phyloP scores from a whole-genome alignment of 768 basidiomycete genomes.

The Agrocybe praecox region DNA sequence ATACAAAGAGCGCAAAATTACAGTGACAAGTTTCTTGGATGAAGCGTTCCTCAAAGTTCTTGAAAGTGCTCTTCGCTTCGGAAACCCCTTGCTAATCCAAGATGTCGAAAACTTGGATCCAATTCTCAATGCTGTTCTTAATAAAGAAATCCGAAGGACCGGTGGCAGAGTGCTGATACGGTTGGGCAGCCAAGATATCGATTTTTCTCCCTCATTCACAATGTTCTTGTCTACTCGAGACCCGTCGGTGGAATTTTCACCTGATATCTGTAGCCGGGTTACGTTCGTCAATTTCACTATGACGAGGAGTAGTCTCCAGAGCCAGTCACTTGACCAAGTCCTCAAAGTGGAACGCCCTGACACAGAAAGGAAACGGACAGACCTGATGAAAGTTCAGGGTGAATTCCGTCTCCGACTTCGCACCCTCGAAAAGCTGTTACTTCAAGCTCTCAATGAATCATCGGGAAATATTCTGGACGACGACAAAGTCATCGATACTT shows the following conservation, averaged over 20 bases:
- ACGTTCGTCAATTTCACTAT: slow-evolving; percentile 98
- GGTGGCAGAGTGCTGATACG: slow-evolving; percentile 98
- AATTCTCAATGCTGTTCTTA: slow-evolving; percentile 95
- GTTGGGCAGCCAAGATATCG: slow-evolving; percentile 96
- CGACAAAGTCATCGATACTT: slow-evolving; percentile 95
- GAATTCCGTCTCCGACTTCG: slow-evolving; percentile 94
- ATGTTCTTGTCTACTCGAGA: slow-evolving; percentile 99
- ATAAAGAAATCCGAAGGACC: slow-evolving; percentile 93
- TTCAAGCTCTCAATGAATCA: slow-evolving; percentile 96
- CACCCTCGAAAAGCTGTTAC: slow-evolving; percentile 87
- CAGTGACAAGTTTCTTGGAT: slow-evolving; percentile 97
- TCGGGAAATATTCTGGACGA: slow-evolving; percentile 97
- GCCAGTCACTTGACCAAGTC: slow-evolving; percentile 96
- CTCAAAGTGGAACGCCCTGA: slow-evolving; percentile 97
- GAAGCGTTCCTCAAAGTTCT: slow-evolving; percentile 98
- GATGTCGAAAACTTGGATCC: slow-evolving; percentile 98
- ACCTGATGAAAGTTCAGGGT: slow-evolving; percentile 97
- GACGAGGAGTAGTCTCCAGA: slow-evolving; percentile 98
- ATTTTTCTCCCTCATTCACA: slow-evolving; percentile 99
- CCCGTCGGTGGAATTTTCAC: slow-evolving; percentile 96
- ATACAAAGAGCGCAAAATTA: slow-evolving; percentile 95
- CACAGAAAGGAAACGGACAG: slow-evolving; percentile 92
- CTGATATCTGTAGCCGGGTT: slow-evolving; percentile 97
- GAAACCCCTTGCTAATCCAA: slow-evolving; percentile 95
- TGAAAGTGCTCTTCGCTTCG: slow-evolving; percentile 98